Percentiles rank a stretch among this genome's conserved stretches.
phyloP scores from a whole-genome alignment of 2,329 filamentous ascomycete species.

The Paecilomyces sp. region DNA sequence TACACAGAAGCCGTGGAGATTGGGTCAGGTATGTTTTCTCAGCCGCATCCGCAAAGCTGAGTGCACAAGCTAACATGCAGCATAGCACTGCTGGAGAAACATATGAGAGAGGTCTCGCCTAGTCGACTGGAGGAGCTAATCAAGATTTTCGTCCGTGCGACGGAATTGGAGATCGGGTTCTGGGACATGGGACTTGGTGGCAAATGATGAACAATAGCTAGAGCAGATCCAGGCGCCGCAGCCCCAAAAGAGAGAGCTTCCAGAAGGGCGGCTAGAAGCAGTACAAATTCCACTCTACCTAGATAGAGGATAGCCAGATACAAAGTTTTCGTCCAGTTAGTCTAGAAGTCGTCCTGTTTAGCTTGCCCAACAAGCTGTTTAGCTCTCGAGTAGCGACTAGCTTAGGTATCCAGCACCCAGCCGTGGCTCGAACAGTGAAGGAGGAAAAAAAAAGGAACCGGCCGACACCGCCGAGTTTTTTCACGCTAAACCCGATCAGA shows the following conservation, averaged over 20 bases:
- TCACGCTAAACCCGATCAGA: slow-evolving; percentile 20
- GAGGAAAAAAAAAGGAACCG: not conserved
- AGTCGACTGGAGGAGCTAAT: slow-evolving; percentile 73
- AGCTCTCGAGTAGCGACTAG: too few species aligned
- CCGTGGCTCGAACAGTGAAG: slow-evolving; percentile 2
- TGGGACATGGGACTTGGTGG: slow-evolving; percentile 60
- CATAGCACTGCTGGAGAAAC: slow-evolving; percentile 65
- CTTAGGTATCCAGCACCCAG: not conserved
- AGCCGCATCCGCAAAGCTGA: not conserved
- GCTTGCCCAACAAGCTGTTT: not conserved
- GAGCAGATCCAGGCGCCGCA: slow-evolving; percentile 18
- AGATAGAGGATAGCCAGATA: not conserved
- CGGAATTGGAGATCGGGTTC: slow-evolving; percentile 68
- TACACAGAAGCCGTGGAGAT: slow-evolving; percentile 65
- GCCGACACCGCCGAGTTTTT: slow-evolving; percentile 1
- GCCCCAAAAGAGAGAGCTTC: slow-evolving; percentile 6
- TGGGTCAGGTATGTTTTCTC: slow-evolving; percentile 54
- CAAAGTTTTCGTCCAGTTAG: not conserved
- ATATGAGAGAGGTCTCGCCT: slow-evolving; percentile 66
- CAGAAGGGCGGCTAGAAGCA: not conserved
- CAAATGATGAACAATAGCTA: slow-evolving; percentile 7
- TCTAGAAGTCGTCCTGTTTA: not conserved
- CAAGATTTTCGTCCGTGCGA: slow-evolving; percentile 79
- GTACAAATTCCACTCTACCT: not conserved
- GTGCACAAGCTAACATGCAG: slow-evolving; percentile 1